These are phyloP conservation scores for Adansonia gregorii DNA, from an alignment of 441 rosid species.

Conservation along the genomic window DNA sequence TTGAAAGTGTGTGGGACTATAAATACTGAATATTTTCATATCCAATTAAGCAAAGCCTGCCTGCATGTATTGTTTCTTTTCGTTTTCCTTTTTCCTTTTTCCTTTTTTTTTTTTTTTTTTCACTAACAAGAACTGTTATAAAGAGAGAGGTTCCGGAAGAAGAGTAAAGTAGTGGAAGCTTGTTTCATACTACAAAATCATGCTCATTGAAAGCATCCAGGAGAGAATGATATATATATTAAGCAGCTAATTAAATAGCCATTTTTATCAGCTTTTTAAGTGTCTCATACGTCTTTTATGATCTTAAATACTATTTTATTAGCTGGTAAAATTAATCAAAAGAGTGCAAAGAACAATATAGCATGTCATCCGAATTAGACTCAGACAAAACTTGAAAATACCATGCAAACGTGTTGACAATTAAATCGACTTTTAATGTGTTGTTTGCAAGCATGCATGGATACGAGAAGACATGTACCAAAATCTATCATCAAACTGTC, in stretches of 20 bases:
- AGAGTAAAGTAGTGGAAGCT: constrained; percentile 33
- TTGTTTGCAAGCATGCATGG: background rate
- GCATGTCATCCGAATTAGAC: too few relatives aligned
- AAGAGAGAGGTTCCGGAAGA: constrained; percentile 4
- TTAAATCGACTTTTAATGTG: background rate
- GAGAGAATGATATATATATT: background rate
- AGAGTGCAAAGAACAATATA: too few relatives aligned
- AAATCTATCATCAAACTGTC: constrained; percentile 10
- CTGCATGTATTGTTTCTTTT: background rate
- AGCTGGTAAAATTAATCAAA: background rate
- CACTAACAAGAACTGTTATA: constrained; percentile 24
- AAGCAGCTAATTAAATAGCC: background rate
- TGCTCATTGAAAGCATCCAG: constrained; percentile 22
- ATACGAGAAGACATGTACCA: background rate
- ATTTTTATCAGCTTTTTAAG: constrained; percentile 4
- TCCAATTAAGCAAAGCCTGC: constrained; percentile 10
- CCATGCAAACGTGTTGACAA: too few relatives aligned
- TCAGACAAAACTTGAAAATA: too few relatives aligned
- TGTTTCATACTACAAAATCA: constrained; percentile 36
- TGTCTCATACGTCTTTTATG: background rate
- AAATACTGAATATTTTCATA: constrained; percentile 27
- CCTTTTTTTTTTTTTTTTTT: background rate
- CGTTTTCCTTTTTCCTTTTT: background rate
- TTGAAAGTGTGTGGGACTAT: constrained; percentile 27
- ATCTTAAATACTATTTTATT: background rate